Percentiles rank a stretch among this genome's conserved stretches.
Evolutionary conservation across 495 filamentous ascomycete genomes (phyloP).

Genomic region (Aspergillus incahuasiensis): DNA sequence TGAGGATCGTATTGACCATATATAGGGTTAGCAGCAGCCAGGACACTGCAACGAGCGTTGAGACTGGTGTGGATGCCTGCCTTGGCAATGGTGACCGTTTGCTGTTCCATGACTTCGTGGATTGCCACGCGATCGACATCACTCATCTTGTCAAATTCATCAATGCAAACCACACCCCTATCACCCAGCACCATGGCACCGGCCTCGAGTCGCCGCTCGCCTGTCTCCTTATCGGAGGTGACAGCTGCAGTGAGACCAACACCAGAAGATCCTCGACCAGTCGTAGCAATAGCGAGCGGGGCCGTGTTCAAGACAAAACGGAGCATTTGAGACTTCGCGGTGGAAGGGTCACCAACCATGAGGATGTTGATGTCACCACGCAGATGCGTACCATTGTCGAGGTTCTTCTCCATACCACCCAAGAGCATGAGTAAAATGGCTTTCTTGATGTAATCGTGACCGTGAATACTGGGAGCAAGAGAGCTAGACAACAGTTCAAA

Average conservation of each 20-base stretch:
- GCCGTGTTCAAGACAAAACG: constrained; percentile 98
- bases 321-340: constrained; percentile 94
- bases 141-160: constrained; percentile 99
- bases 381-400: constrained; percentile 96
- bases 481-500: constrained; percentile 95
- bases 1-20: constrained; percentile 98
- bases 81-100: constrained; percentile 98
- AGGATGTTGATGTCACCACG: constrained; percentile 99
- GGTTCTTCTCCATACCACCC: constrained; percentile 97
- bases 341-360: constrained; percentile 99
- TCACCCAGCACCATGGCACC: constrained; percentile 99
- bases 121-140: constrained; percentile 97
- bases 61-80: constrained; percentile 97
- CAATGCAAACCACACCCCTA: constrained; percentile 96
- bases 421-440: constrained; percentile 95
- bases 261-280: constrained; percentile 93
- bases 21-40: constrained; percentile 95
- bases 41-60: constrained; percentile 94
- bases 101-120: constrained; percentile 99
- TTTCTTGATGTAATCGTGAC: constrained; percentile 97
- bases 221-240: constrained; percentile 94
- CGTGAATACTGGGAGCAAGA: constrained; percentile 94
- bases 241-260: constrained; percentile 98
- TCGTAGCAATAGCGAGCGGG: constrained; percentile 94
- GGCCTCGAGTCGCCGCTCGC: constrained; percentile 89